Evolutionary conservation across 257 asterid species (phyloP).

Genomic region (Paulownia fortunei): DNA sequence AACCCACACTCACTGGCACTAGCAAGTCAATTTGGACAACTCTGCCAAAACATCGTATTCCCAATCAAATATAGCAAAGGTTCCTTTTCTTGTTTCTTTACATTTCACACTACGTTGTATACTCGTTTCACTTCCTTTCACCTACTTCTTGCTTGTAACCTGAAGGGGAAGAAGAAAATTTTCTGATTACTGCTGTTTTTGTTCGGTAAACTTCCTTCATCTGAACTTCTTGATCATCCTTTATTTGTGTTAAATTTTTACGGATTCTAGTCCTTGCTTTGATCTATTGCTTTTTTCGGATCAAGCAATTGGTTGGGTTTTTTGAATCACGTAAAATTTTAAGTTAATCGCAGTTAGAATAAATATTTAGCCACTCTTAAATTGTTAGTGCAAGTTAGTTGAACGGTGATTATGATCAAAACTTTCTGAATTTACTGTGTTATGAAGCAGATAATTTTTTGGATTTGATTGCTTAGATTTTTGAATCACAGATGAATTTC

Average conservation of each 20-base stretch:
- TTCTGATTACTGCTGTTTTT: slow-evolving; percentile 11
- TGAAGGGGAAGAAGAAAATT: not conserved
- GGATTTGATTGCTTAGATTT: not conserved
- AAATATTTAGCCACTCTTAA: not conserved
- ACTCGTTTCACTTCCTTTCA: slow-evolving; percentile 18
- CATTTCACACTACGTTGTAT: not conserved
- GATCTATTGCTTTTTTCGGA: slow-evolving; percentile 18
- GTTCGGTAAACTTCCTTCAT: slow-evolving; percentile 25
- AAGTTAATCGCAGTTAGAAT: not conserved
- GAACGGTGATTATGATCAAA: not conserved
- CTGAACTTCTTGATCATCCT: slow-evolving; percentile 1
- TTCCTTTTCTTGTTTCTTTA: slow-evolving; percentile 5
- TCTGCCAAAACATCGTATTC: slow-evolving; percentile 10
- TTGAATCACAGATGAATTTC: slow-evolving; percentile 17
- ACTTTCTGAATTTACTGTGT: slow-evolving; percentile 7
- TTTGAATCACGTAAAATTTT: not conserved
- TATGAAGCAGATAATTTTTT: not conserved
- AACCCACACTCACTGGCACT: not conserved
- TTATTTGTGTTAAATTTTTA: not conserved
- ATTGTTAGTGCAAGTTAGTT: slow-evolving; percentile 8
- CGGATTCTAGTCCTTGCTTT: slow-evolving; percentile 9
- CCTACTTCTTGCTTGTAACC: slow-evolving; percentile 21
- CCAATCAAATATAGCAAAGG: not conserved
- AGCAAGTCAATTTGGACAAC: slow-evolving; percentile 32
- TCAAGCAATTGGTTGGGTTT: not conserved